phyloP scores from a whole-genome alignment of 1,284 basidiomycete genomes.

The Malassezia pachydermatis region DNA sequence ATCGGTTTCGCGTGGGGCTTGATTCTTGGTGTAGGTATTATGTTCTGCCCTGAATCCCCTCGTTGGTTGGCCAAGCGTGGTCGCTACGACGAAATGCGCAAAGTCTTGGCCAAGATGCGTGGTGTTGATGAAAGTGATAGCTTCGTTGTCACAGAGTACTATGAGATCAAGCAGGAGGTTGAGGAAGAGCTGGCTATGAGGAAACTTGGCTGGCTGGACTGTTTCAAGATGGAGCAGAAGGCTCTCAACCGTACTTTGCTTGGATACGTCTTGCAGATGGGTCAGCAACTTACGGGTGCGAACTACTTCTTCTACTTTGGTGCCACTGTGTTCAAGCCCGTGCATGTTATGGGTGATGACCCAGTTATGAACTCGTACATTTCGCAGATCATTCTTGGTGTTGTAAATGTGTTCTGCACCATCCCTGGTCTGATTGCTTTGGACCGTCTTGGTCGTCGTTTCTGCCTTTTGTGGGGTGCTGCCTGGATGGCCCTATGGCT shows the following conservation, averaged over 20 bases:
- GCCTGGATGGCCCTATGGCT: conserved; percentile 63
- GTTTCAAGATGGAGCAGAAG: conserved; percentile 35
- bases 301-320: conserved; percentile 50
- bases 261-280: conserved; percentile 60
- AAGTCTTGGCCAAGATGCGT: conserved; percentile 55
- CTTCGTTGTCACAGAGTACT: conserved; percentile 39
- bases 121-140: conserved; percentile 50
- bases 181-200: conserved; percentile 21
- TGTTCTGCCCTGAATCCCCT: conserved; percentile 68
- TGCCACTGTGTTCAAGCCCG: conserved; percentile 61
- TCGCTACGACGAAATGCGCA: conserved; percentile 54
- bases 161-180: conserved; percentile 36
- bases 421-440: conserved; percentile 57
- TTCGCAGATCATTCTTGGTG: conserved; percentile 57
- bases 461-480: conserved; percentile 53
- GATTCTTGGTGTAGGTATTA: conserved; percentile 60
- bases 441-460: conserved; percentile 55
- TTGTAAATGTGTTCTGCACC: conserved; percentile 56
- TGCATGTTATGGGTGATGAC: conserved; percentile 53
- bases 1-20: conserved; percentile 62
- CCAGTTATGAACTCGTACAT: conserved; percentile 52
- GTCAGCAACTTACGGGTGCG: conserved; percentile 65
- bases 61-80: conserved; percentile 57
- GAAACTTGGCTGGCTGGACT: conserved; percentile 33
- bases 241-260: conserved; percentile 44